Percentiles rank a stretch among this genome's conserved stretches.
These are phyloP conservation scores for Ophiostoma perfectum DNA, from an alignment of 2,329 filamentous ascomycete species.

Conservation along the genomic window DNA sequence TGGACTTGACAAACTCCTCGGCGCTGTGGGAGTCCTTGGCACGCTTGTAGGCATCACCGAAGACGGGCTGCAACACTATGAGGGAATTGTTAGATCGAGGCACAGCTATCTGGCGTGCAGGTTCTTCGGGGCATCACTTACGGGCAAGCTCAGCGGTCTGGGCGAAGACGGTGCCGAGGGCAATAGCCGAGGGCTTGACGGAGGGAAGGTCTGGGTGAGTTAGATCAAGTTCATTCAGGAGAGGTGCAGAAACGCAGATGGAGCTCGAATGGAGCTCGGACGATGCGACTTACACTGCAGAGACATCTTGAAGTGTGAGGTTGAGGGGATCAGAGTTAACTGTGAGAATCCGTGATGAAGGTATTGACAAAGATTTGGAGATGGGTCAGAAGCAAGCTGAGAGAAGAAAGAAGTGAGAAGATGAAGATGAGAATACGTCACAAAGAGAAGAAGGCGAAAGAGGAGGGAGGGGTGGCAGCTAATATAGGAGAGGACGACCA, in stretches of 20 bases:
- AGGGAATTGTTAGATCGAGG: not conserved
- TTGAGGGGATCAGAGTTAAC: not conserved
- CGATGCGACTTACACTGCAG: conserved; percentile 48
- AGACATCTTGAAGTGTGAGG: conserved; percentile 46
- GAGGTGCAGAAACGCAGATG: too few relatives aligned
- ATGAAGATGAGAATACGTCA: conserved; percentile 13
- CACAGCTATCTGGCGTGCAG: not conserved
- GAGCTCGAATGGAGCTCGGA: too few relatives aligned
- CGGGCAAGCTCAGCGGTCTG: conserved; percentile 78
- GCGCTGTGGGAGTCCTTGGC: conserved; percentile 88
- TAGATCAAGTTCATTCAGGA: not conserved
- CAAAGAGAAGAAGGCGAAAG: not conserved
- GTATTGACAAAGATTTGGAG: not conserved
- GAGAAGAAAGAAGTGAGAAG: not conserved
- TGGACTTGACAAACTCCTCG: conserved; percentile 92
- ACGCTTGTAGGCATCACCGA: conserved; percentile 90
- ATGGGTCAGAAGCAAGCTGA: not conserved
- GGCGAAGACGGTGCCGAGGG: conserved; percentile 92
- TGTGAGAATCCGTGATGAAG: conserved; percentile 6
- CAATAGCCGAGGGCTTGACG: conserved; percentile 97
- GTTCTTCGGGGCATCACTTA: conserved; percentile 28
- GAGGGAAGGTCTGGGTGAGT: conserved; percentile 52
- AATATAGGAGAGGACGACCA: conserved; percentile 9
- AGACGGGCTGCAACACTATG: conserved; percentile 72
- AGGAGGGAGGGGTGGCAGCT: conserved; percentile 6